Percentiles rank a stretch among this genome's conserved stretches.
These are phyloP conservation scores for Podaxis sp. DNA, from an alignment of 768 basidiomycete species.

Conservation along the genomic window DNA sequence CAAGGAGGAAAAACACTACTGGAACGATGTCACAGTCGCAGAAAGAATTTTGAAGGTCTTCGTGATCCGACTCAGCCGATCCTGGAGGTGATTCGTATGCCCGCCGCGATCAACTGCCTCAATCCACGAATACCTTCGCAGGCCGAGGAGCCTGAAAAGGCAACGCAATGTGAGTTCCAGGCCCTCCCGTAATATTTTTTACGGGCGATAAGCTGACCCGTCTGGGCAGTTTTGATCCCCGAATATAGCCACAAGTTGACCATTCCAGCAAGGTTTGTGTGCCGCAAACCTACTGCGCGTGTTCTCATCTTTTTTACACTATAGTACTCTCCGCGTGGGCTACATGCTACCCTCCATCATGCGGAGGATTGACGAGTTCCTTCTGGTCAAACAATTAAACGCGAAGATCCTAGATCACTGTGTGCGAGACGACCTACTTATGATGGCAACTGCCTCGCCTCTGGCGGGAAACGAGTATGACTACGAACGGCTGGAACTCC, in stretches of 20 bases:
- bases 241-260: constrained; percentile 72
- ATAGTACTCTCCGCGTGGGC: constrained; percentile 63
- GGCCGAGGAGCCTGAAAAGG: constrained; percentile 35
- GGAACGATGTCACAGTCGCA: constrained; percentile 22
- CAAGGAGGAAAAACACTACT: constrained; percentile 8
- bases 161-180: constrained; percentile 54
- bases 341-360: constrained; percentile 72
- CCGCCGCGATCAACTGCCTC: constrained; percentile 51
- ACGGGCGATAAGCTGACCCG: not conserved
- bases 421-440: constrained; percentile 58
- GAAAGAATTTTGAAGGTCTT: constrained; percentile 60
- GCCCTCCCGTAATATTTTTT: not conserved
- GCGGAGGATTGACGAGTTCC: constrained; percentile 64
- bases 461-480: constrained; percentile 66
- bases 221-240: constrained; percentile 68
- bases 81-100: constrained; percentile 58
- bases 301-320: constrained; percentile 5
- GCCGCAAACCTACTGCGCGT: not conserved
- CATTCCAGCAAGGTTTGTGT: constrained; percentile 63
- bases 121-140: constrained; percentile 35
- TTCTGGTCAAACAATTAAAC: constrained; percentile 79
- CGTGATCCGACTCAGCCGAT: constrained; percentile 64
- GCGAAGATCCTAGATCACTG: constrained; percentile 56
- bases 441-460: constrained; percentile 65
- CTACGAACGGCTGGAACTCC: constrained; percentile 81